Conservation (phyloP, 78 protist species). For the Dictyostelium capitatum region DNA sequence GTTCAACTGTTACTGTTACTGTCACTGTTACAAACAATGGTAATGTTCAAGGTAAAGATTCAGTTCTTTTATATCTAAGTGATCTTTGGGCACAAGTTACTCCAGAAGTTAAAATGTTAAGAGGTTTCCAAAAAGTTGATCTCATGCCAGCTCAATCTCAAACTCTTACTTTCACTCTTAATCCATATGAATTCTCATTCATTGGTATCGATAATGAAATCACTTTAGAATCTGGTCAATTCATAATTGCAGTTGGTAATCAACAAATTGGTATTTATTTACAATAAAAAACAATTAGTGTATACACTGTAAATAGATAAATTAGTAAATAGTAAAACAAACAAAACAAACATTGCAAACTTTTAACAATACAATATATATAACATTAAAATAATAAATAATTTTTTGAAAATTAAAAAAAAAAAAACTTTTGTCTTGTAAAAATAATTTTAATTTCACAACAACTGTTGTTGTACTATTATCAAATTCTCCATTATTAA, state of each 20-base stretch:
- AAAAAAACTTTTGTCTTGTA: no score
- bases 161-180: background rate
- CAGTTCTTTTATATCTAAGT: conserved; percentile 62
- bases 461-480: no score
- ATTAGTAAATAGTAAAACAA: no score
- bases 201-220: conserved; percentile 45
- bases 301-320: no score
- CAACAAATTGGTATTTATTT: conserved; percentile 24
- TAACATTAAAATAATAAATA: no score
- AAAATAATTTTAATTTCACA: no score
- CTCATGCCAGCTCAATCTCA: conserved; percentile 36
- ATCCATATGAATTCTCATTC: conserved; percentile 47
- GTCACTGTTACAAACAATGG: conserved; percentile 67
- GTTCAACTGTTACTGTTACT: conserved; percentile 8
- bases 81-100: conserved; percentile 73
- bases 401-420: no score
- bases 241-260: conserved; percentile 36
- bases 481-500: no score
- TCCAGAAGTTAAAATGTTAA: conserved; percentile 85
- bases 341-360: no score
- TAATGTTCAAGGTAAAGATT: conserved; percentile 60
- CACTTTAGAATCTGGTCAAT: conserved; percentile 60
- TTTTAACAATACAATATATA: no score
- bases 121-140: conserved; percentile 53
- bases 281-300: conserved; percentile 8